Conservation (phyloP, 139 green algal species). For the Chlorella sp. region DNA sequence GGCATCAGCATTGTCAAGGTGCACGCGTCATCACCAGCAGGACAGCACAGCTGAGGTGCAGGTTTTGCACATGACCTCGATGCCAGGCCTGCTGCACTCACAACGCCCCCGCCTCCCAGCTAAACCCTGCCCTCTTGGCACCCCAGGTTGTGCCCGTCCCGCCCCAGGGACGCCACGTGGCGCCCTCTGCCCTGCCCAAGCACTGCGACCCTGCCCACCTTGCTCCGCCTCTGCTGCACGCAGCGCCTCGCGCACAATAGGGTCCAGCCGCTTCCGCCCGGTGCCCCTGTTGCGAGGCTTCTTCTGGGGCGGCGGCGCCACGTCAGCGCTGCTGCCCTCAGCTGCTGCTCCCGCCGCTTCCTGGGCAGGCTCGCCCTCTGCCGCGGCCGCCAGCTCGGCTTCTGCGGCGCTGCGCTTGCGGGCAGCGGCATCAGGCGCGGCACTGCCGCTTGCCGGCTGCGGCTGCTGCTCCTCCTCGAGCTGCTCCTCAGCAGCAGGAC, state of each 20-base stretch:
- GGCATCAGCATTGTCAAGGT: too few relatives aligned
- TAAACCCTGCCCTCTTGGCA: background rate
- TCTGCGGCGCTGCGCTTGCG: background rate
- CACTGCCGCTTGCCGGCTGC: background rate
- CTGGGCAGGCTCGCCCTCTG: background rate
- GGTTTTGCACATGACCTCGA: background rate
- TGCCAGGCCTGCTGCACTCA: background rate
- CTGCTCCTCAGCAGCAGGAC: background rate
- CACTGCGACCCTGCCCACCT: background rate
- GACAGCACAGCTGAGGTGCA: background rate
- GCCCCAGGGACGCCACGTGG: too few relatives aligned
- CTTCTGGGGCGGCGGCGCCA: background rate
- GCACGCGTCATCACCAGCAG: too few relatives aligned
- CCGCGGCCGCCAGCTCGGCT: background rate
- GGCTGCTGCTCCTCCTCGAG: background rate
- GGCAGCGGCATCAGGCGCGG: background rate
- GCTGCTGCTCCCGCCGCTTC: background rate
- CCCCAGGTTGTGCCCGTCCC: too few relatives aligned
- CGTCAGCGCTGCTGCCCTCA: background rate
- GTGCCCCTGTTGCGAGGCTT: slow-evolving; percentile 2
- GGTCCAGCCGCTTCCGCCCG: slow-evolving; percentile 34
- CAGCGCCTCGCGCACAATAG: slow-evolving; percentile 37
- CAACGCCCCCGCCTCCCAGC: background rate
- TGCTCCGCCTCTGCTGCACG: background rate
- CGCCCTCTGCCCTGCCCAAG: background rate